A percentile compares a stretch with the other conserved stretches of the same genome.
Evolutionary conservation across 1,284 basidiomycete genomes (phyloP).

Genomic region (Agroathelia rolfsii): DNA sequence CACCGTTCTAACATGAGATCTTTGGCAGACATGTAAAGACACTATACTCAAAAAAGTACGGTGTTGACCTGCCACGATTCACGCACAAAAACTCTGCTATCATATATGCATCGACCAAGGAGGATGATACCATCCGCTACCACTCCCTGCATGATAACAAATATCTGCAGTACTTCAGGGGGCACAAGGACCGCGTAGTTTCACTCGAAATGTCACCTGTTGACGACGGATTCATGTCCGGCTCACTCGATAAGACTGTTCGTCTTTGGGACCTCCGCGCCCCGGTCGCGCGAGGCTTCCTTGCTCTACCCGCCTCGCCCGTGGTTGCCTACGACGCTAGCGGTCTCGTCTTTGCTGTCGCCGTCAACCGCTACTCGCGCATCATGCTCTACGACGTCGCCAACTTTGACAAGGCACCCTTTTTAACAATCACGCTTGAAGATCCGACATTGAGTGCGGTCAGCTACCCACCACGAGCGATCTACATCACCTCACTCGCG

Average conservation of each 20-base stretch:
- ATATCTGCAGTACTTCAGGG: conserved; percentile 91
- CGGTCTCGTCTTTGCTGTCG: conserved; percentile 90
- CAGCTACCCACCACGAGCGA: conserved; percentile 77
- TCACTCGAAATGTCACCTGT: conserved; percentile 89
- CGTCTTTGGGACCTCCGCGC: conserved; percentile 91
- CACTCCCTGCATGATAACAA: conserved; percentile 94
- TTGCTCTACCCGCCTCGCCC: conserved; percentile 65
- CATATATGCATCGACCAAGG: conserved; percentile 90
- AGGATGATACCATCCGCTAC: conserved; percentile 91
- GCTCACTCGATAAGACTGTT: conserved; percentile 90
- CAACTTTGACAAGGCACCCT: conserved; percentile 88
- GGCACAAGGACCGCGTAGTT: conserved; percentile 83
- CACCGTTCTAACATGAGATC: conserved; percentile 18
- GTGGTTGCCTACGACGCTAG: conserved; percentile 86
- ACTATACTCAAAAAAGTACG: conserved; percentile 92
- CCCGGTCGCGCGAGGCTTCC: conserved; percentile 63
- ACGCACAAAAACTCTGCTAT: conserved; percentile 85
- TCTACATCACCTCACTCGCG: conserved; percentile 83
- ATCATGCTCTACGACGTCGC: conserved; percentile 85
- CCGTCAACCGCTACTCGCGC: conserved; percentile 75
- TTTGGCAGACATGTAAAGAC: conserved; percentile 58
- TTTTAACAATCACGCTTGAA: conserved; percentile 72
- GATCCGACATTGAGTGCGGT: conserved; percentile 68
- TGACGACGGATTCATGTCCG: conserved; percentile 94
- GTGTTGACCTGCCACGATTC: conserved; percentile 87